These are phyloP conservation scores for Calcarisporium arbuscula DNA, from an alignment of 2,329 filamentous ascomycete species.

Conservation along the genomic window DNA sequence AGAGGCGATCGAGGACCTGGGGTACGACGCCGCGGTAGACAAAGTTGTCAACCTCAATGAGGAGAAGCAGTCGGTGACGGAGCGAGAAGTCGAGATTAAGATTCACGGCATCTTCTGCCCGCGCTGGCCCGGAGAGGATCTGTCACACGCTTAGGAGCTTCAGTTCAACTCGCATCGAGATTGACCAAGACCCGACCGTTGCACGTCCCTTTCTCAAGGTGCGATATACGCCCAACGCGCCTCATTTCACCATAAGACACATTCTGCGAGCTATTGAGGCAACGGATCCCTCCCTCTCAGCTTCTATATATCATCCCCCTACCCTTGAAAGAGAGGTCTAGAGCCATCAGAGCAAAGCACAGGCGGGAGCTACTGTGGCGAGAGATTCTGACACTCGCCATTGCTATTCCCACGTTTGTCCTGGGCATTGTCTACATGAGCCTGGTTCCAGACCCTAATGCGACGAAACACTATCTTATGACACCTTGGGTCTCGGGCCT, in stretches of 20 bases:
- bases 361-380: conserved; percentile 62
- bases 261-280: conserved; percentile 63
- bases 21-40: conserved; percentile 59
- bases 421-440: conserved; percentile 91
- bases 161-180: conserved; percentile 38
- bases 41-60: conserved; percentile 37
- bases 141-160: conserved; percentile 47
- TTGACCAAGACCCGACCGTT: conserved; percentile 50
- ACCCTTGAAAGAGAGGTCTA: conserved; percentile 78
- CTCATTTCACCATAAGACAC: conserved; percentile 66
- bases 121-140: conserved; percentile 60
- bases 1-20: conserved; percentile 53
- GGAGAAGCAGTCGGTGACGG: conserved; percentile 28
- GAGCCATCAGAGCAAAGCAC: conserved; percentile 64
- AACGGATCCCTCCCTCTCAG: conserved; percentile 58
- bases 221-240: conserved; percentile 61
- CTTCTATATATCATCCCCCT: conserved; percentile 70
- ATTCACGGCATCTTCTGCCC: conserved; percentile 71
- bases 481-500: conserved; percentile 64
- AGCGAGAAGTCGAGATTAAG: conserved; percentile 56
- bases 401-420: conserved; percentile 76
- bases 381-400: conserved; percentile 60
- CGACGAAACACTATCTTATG: conserved; percentile 60
- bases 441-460: conserved; percentile 55
- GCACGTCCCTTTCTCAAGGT: conserved; percentile 63